Conservation (phyloP, 2,329 filamentous ascomycete species). For the Colletotrichum sp. region DNA sequence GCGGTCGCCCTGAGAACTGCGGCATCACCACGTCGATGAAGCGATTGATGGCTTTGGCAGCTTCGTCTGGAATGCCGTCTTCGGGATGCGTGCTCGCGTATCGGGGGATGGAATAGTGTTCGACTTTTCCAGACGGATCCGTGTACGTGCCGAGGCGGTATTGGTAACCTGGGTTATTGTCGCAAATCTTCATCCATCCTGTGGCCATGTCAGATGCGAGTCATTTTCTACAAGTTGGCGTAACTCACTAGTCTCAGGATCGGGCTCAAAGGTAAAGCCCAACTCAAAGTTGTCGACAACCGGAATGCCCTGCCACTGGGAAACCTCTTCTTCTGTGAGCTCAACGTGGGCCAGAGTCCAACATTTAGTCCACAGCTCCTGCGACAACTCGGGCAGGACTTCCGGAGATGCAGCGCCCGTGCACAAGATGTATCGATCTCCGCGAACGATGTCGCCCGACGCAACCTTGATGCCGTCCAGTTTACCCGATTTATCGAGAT, state of each 20-base stretch:
- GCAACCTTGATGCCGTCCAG: constrained; percentile 7
- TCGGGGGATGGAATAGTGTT: constrained; percentile 16
- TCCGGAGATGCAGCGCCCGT: constrained; percentile 8
- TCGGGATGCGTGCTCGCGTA: constrained; percentile 17
- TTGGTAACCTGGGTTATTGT: constrained; percentile 22
- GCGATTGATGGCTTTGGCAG: not conserved
- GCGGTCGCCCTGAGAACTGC: constrained; percentile 26
- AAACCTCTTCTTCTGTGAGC: not conserved
- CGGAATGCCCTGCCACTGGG: constrained; percentile 6
- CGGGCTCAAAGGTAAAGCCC: constrained; percentile 24
- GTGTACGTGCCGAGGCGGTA: constrained; percentile 7
- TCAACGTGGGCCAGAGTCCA: constrained; percentile 12
- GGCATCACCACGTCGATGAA: constrained; percentile 25
- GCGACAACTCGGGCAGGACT: not conserved
- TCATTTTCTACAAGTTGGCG: accelerated
- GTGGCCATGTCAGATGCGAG: not conserved
- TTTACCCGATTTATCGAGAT: not conserved
- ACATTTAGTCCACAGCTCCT: constrained; percentile 12
- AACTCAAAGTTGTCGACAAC: constrained; percentile 21
- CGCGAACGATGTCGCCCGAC: not conserved
- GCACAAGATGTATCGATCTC: constrained; percentile 2
- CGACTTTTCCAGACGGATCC: constrained; percentile 7
- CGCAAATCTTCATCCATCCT: constrained; percentile 23
- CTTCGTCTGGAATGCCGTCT: constrained; percentile 20
- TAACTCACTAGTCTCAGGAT: constrained; percentile 8